These are phyloP conservation scores for Blastobotrys elegans DNA, from an alignment of 1,139 yeast genomes.

Conservation along the genomic window DNA sequence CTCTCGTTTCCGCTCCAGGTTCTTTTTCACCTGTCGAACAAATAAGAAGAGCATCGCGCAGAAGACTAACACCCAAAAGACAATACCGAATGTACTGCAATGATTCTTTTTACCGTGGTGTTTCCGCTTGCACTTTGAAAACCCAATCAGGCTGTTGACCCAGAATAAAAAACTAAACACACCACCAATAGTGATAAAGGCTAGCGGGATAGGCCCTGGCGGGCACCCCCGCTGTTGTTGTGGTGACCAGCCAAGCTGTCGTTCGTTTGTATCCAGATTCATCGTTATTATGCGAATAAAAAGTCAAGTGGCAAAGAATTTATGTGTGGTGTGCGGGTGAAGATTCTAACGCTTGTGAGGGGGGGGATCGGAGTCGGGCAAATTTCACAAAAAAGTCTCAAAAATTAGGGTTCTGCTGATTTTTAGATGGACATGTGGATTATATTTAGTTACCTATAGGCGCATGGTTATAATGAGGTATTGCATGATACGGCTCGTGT, in stretches of 20 bases:
- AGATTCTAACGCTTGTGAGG: too few relatives aligned
- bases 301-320: too few relatives aligned
- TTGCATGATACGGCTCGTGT: too few relatives aligned
- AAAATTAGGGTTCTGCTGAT: too few relatives aligned
- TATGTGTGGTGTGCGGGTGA: too few relatives aligned
- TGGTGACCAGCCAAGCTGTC: not conserved
- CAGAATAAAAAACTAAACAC: conserved; percentile 1
- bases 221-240: not conserved
- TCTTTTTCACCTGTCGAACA: conserved; percentile 6
- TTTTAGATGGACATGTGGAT: too few relatives aligned
- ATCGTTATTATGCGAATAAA: too few relatives aligned
- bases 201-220: conserved; percentile 9
- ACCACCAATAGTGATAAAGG: not conserved
- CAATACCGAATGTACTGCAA: not conserved
- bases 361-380: too few relatives aligned
- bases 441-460: too few relatives aligned
- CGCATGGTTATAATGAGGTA: too few relatives aligned
- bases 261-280: not conserved
- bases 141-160: not conserved
- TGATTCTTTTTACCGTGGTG: conserved; percentile 5
- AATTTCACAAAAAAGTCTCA: too few relatives aligned
- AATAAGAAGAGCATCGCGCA: not conserved
- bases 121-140: conserved; percentile 4
- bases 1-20: conserved; percentile 3
- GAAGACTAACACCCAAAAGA: conserved; percentile 5